Evolutionary conservation across 371 early-diverging fungal genomes (phyloP).

Genomic region (Caulochytrium protostelioides): DNA sequence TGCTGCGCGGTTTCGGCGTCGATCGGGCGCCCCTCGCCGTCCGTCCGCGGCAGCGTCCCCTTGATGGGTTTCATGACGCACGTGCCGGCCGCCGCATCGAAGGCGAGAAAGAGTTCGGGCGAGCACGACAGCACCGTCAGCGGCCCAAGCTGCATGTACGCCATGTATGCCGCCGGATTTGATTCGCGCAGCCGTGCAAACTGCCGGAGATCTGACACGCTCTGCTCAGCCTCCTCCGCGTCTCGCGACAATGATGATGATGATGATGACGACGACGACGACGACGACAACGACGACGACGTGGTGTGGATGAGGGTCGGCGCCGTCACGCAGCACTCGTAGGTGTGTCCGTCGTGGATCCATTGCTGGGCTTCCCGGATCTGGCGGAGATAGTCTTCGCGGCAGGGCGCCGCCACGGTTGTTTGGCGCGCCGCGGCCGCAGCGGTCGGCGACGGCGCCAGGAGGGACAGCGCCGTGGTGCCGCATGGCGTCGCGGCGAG

Average conservation of each 20-base stretch:
- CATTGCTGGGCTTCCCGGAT: conserved; percentile 36
- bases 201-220: conserved; percentile 13
- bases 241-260: too few relatives aligned
- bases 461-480: too few relatives aligned
- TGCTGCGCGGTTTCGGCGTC: conserved; percentile 29
- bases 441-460: too few relatives aligned
- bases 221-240: too few relatives aligned
- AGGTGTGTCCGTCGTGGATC: conserved; percentile 74
- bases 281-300: too few relatives aligned
- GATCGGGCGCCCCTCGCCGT: conserved; percentile 6
- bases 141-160: conserved; percentile 28
- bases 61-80: conserved; percentile 96
- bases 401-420: conserved; percentile 22
- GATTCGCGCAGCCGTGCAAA: conserved; percentile 46
- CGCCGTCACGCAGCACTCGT: conserved; percentile 82
- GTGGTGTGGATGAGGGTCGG: too few relatives aligned
- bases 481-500: too few relatives aligned
- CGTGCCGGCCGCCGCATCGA: conserved; percentile 26
- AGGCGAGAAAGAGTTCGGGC: conserved; percentile 69
- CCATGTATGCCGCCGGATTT: conserved; percentile 79
- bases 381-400: conserved; percentile 34
- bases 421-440: too few relatives aligned
- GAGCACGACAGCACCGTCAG: conserved; percentile 32
- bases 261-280: too few relatives aligned
- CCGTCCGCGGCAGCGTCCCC: conserved; percentile 43